Base-by-base conservation (phyloP, 176 grass and related monocot genomes). In the Musa beccarii region DNA sequence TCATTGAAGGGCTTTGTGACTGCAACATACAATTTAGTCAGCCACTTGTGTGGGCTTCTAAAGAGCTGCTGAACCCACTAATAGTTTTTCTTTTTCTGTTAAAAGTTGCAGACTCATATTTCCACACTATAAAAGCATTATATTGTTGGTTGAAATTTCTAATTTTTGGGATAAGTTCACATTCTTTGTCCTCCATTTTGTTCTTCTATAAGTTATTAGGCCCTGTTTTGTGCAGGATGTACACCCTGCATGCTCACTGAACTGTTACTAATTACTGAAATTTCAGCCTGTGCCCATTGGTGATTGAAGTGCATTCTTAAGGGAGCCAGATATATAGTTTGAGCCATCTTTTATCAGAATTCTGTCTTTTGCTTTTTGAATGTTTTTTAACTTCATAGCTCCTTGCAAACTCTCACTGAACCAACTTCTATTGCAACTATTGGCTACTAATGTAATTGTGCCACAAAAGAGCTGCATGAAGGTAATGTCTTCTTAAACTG, bases 241-340 rank as follows among this genome's bases (percentile, higher is more conserved):
- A 43, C 4, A 43, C 34, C 73, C 57, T 80, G 64, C 6, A 43
- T 43, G 55, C 79, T 66, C 49, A 80, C 79, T 87, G 68, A 84
- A 86, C 77, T 73, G 80, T 82, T 69, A 84, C 76, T 57, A 86
- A 83, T 89, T 74, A 85, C 85, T 81, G 82, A 72, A 85, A 79
- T 89, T 85, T 85, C 72, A 87, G 61, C 49, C 15, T 17, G 52
- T 68, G 72, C 11, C 26, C 62, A 49, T 2, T 4, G 61, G 1
- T 69, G 23, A 75, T 51, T 81, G 51, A 15, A 61, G 54, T 15
- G 53, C 8, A 71, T 65, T 73, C 14, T 59, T 24, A 57, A 53
- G 68, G 63, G 53, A 67, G 75, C 9, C 75, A 66, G 16, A 7
- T 19, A 20, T 8, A 59, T 59, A 3, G 16, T 59, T 59, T 19